Conservation (phyloP, 1,284 basidiomycete species). For the Cerrena zonata region DNA sequence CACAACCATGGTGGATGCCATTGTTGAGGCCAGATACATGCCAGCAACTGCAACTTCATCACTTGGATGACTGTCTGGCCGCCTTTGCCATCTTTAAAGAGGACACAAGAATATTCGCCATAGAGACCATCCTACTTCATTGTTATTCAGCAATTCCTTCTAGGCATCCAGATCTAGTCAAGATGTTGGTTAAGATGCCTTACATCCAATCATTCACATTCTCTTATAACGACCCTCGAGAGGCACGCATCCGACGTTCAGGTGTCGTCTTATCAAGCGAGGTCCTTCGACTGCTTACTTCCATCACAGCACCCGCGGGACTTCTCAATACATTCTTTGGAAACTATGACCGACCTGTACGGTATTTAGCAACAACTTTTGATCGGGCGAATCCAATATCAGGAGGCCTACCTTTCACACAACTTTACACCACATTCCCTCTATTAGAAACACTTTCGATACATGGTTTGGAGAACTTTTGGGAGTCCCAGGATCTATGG, state of each 20-base stretch:
- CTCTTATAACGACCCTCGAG: background rate
- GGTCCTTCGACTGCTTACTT: background rate
- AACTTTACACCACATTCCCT: too few relatives aligned
- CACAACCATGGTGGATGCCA: background rate
- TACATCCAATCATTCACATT: background rate
- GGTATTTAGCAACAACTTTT: background rate
- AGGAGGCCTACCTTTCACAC: too few relatives aligned
- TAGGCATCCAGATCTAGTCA: background rate
- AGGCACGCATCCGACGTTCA: too few relatives aligned
- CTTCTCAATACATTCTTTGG: background rate
- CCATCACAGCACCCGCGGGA: background rate
- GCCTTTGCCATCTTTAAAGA: background rate
- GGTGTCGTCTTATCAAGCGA: background rate
- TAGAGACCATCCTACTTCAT: background rate
- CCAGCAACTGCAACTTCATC: background rate
- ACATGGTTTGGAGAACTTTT: too few relatives aligned
- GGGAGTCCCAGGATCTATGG: background rate
- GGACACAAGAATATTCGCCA: background rate
- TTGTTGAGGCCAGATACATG: background rate
- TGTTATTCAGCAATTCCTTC: background rate
- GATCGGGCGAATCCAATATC: too few relatives aligned
- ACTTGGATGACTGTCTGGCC: background rate
- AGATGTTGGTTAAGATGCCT: background rate
- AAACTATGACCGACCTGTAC: background rate
- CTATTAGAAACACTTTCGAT: too few relatives aligned